Conservation (phyloP, 2,329 filamentous ascomycete genomes). For the Basipetospora chlamydospora region DNA sequence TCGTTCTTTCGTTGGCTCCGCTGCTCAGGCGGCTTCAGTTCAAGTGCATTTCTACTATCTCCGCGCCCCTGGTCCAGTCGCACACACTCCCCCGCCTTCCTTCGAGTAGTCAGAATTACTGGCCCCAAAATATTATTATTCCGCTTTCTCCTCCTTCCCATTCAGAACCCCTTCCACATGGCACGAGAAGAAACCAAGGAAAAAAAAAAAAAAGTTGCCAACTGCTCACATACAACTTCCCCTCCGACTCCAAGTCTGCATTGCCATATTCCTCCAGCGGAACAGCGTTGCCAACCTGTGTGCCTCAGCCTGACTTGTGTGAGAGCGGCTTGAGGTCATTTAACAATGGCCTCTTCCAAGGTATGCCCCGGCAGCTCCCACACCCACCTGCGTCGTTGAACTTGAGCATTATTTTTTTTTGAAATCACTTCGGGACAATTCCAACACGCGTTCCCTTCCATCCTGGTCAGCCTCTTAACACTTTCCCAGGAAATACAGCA, state of each 20-base stretch:
- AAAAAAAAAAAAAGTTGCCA: constrained; percentile 1
- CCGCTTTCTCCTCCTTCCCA: constrained; percentile 16
- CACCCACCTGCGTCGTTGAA: background rate
- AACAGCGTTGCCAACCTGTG: too few species aligned
- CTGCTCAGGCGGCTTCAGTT: too few species aligned
- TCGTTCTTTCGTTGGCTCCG: too few species aligned
- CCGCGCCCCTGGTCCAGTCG: constrained; percentile 7
- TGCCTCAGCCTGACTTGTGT: too few species aligned
- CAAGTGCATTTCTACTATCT: too few species aligned
- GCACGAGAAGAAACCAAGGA: too few species aligned
- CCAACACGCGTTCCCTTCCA: background rate
- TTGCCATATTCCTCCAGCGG: too few species aligned
- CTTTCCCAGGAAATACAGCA: constrained; percentile 35
- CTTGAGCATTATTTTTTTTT: background rate
- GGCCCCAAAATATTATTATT: constrained; percentile 26
- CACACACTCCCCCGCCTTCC: constrained; percentile 8
- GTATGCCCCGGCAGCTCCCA: too few species aligned
- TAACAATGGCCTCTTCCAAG: constrained; percentile 49
- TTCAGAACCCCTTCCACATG: constrained; percentile 7
- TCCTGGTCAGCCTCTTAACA: background rate
- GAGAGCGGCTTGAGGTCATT: too few species aligned
- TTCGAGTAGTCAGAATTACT: constrained; percentile 12
- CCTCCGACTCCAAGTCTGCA: too few species aligned
- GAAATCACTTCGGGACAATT: background rate
- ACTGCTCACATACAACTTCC: too few species aligned